Conservation (phyloP, 2,329 filamentous ascomycete species). For the Raffaelea arxii region DNA sequence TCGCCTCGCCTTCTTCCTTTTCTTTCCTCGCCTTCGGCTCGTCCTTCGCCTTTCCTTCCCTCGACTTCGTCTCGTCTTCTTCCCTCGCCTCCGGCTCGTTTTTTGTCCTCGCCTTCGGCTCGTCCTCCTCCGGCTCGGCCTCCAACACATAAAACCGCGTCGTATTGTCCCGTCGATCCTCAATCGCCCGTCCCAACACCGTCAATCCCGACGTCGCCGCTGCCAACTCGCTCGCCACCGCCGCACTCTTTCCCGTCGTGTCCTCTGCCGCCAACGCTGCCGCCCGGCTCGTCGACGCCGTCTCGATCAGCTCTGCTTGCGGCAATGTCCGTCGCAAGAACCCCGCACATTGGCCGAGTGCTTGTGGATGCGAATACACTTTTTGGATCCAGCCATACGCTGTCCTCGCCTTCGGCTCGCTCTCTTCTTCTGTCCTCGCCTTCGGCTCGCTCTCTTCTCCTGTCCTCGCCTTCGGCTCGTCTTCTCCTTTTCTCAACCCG, state of each 20-base stretch:
- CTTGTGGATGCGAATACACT: conserved; percentile 95
- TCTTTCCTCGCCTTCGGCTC: neutral
- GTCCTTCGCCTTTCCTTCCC: too few relatives aligned
- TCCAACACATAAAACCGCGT: conserved; percentile 67
- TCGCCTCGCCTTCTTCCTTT: neutral
- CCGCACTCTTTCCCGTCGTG: conserved; percentile 52
- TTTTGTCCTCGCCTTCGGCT: too few relatives aligned
- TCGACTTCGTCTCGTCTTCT: neutral
- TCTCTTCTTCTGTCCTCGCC: too few relatives aligned
- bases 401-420: too few relatives aligned
- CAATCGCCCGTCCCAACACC: conserved; percentile 58
- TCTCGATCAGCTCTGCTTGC: conserved; percentile 66
- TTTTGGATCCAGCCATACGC: too few relatives aligned
- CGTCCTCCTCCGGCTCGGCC: conserved; percentile 14
- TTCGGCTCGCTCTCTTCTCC: too few relatives aligned
- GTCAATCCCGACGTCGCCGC: conserved; percentile 58
- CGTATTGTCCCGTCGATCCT: conserved; percentile 67
- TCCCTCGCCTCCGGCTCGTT: neutral
- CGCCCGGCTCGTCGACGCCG: conserved; percentile 75
- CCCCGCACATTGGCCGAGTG: conserved; percentile 67
- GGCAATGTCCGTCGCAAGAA: conserved; percentile 61
- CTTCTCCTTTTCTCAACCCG: too few relatives aligned
- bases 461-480: too few relatives aligned
- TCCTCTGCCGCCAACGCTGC: conserved; percentile 64
- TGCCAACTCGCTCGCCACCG: conserved; percentile 69